Conservation (phyloP, 2,329 filamentous ascomycete species). For the Didymella exigua region DNA sequence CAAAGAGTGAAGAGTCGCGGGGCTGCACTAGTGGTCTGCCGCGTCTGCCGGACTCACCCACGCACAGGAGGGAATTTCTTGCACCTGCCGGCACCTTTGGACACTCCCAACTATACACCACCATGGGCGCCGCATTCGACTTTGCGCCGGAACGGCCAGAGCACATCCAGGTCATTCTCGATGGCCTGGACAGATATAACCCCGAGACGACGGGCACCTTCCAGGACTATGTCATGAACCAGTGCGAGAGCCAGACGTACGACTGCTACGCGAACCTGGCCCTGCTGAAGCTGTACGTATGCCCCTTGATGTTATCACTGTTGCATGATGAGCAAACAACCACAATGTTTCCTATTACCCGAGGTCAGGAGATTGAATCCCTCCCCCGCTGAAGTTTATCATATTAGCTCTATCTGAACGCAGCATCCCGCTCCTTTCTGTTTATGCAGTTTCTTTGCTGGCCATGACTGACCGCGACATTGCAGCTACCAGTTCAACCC, state of each 20-base stretch:
- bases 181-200: conserved; percentile 97
- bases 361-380: conserved; percentile 68
- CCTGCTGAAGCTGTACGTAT: conserved; percentile 90
- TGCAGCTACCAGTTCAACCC: conserved; percentile 99
- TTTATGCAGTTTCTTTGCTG: conserved; percentile 3
- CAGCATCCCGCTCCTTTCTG: conserved; percentile 2
- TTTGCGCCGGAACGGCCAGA: conserved; percentile 90
- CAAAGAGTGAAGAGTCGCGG: neutral
- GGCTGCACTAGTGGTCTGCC: conserved; percentile 14
- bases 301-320: conserved; percentile 1
- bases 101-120: conserved; percentile 21
- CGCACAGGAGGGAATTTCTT: conserved; percentile 17
- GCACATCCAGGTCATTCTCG: conserved; percentile 90
- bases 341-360: conserved; percentile 99
- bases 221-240: conserved; percentile 91
- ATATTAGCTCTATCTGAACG: conserved; percentile 78
- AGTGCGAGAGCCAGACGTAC: conserved; percentile 93
- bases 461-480: conserved; percentile 20
- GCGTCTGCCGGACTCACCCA: conserved; percentile 12
- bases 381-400: conserved; percentile 69
- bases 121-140: conserved; percentile 69
- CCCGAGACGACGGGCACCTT: conserved; percentile 92
- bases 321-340: conserved; percentile 72
- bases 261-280: conserved; percentile 98
- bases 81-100: conserved; percentile 1